A percentile compares a stretch with the other conserved stretches of the same genome.
Conservation (phyloP, 306 rosid species). For the Inga laurina region DNA sequence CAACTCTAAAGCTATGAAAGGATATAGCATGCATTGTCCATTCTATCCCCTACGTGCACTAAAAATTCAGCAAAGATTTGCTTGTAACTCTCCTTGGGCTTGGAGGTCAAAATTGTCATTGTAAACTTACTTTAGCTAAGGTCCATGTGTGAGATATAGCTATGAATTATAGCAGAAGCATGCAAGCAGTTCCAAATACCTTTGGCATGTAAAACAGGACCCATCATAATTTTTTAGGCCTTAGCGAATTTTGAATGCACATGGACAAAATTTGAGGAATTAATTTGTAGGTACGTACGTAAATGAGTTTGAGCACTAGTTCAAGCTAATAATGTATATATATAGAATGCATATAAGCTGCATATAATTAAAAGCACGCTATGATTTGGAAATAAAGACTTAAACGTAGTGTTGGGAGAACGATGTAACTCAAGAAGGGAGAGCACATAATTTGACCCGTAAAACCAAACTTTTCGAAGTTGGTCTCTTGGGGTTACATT, state of each 20-base stretch:
- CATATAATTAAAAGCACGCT: not conserved
- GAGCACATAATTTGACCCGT: conserved; percentile 1
- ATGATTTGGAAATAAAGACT: not conserved
- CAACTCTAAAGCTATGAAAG: conserved; percentile 60
- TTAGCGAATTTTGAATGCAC: not conserved
- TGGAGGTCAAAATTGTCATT: conserved; percentile 38
- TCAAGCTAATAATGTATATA: not conserved
- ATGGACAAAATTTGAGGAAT: not conserved
- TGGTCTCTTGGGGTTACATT: not conserved
- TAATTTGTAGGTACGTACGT: not conserved
- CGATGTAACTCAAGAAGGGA: not conserved
- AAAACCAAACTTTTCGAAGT: not conserved
- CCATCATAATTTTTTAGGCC: conserved; percentile 31
- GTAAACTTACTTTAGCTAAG: conserved; percentile 6
- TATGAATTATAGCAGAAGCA: conserved; percentile 37
- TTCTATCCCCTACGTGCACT: conserved; percentile 29
- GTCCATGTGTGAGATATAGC: conserved; percentile 2
- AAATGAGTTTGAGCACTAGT: conserved; percentile 10
- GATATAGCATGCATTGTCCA: conserved; percentile 28
- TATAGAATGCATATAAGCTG: not conserved
- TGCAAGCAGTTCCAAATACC: conserved; percentile 41
- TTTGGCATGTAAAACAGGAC: conserved; percentile 51
- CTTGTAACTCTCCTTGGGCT: not conserved
- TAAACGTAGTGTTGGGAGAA: not conserved
- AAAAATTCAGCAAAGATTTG: not conserved